A percentile compares a stretch with the other conserved stretches of the same genome.
phyloP scores from a whole-genome alignment of 345 rosid species.

The Geranium brycei region DNA sequence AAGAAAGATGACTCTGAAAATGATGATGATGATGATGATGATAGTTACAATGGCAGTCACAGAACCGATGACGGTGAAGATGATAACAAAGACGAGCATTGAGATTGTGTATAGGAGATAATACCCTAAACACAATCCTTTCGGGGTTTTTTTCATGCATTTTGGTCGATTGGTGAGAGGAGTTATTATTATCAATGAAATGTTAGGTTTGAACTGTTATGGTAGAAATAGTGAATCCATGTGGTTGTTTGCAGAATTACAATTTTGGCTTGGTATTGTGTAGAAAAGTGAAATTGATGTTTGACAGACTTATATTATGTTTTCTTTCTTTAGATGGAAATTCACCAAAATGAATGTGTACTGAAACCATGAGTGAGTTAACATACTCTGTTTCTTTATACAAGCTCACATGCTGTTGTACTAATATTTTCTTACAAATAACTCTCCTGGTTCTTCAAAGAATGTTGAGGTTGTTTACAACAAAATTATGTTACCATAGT shows the following conservation, averaged over 20 bases:
- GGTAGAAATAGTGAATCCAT: not conserved
- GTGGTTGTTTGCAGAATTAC: not conserved
- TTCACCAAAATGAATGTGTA: too few species aligned
- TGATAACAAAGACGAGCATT: slow-evolving; percentile 7
- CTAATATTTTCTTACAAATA: too few species aligned
- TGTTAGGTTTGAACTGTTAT: not conserved
- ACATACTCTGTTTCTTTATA: too few species aligned
- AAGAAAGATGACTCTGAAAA: slow-evolving; percentile 10
- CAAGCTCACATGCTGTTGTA: too few species aligned
- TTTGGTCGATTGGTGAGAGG: not conserved
- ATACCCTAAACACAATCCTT: not conserved
- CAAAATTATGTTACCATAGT: too few species aligned
- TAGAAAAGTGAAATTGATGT: too few species aligned
- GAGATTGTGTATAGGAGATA: not conserved
- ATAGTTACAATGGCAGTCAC: slow-evolving; percentile 13
- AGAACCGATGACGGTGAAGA: slow-evolving; percentile 14
- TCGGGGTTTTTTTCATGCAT: not conserved
- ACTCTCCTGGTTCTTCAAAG: too few species aligned
- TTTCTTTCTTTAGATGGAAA: too few species aligned
- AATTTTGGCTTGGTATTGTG: not conserved
- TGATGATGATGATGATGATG: slow-evolving; percentile 14
- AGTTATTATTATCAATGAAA: not conserved
- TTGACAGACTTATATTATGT: too few species aligned
- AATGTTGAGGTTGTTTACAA: too few species aligned
- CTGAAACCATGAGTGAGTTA: too few species aligned